These are phyloP conservation scores for Lepiota venenata DNA, from an alignment of 768 basidiomycete species.

Conservation along the genomic window DNA sequence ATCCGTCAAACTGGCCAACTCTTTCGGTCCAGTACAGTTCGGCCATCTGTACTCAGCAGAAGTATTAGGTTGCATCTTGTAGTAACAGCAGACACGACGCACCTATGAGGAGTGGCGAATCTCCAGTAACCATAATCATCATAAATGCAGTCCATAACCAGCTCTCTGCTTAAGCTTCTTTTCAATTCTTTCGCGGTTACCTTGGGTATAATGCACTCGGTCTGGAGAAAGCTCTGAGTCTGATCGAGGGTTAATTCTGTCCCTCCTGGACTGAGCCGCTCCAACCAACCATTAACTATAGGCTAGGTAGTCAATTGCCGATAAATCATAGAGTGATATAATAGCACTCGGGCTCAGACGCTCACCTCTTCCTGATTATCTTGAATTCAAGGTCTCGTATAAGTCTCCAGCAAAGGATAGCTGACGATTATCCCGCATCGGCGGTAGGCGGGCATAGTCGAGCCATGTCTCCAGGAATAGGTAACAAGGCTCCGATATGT, in stretches of 20 bases:
- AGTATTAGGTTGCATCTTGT: neutral
- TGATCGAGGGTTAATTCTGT: conserved; percentile 9
- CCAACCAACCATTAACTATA: neutral
- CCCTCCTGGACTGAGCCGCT: conserved; percentile 5
- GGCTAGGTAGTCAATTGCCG: neutral
- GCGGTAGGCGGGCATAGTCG: neutral
- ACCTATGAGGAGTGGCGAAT: conserved; percentile 11
- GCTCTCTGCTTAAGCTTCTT: neutral
- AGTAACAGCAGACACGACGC: neutral
- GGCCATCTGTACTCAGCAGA: neutral
- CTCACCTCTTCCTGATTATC: conserved; percentile 9
- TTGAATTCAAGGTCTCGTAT: conserved; percentile 12
- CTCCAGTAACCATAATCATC: conserved; percentile 12
- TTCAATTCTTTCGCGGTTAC: neutral
- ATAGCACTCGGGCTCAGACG: neutral
- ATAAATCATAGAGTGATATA: neutral
- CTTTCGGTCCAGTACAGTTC: neutral
- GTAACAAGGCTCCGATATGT: neutral
- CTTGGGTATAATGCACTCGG: neutral
- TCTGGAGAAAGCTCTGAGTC: neutral
- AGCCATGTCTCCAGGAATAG: neutral
- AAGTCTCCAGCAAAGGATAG: conserved; percentile 12
- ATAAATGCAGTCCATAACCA: neutral
- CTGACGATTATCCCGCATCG: neutral
- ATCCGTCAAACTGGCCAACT: neutral